Conservation (phyloP, 495 filamentous ascomycete species). For the Daldinia caldariorum region DNA sequence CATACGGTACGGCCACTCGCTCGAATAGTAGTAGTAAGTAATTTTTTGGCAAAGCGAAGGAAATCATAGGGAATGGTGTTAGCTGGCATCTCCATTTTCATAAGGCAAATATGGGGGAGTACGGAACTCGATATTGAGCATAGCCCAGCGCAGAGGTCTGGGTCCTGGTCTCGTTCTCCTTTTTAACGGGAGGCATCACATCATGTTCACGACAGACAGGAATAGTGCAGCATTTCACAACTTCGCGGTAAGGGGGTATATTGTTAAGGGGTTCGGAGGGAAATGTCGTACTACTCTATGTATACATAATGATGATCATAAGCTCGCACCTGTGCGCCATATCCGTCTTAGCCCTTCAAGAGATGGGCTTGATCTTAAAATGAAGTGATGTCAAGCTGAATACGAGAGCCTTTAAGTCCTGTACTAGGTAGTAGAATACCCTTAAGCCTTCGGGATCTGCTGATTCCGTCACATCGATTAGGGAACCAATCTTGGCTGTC, state of each 20-base stretch:
- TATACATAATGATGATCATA: slow-evolving; percentile 44
- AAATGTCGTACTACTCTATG: slow-evolving; percentile 35
- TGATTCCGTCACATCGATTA: slow-evolving; percentile 96
- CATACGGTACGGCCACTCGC: neutral
- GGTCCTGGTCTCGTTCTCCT: slow-evolving; percentile 6
- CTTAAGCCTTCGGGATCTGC: slow-evolving; percentile 94
- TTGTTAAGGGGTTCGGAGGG: slow-evolving; percentile 29
- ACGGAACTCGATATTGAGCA: neutral
- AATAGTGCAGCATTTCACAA: slow-evolving; percentile 39
- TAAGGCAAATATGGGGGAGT: slow-evolving; percentile 6
- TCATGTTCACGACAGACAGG: slow-evolving; percentile 27
- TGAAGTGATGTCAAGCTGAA: slow-evolving; percentile 97
- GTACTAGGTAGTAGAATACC: slow-evolving; percentile 99
- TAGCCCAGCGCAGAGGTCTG: slow-evolving; percentile 2
- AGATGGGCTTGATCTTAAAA: slow-evolving; percentile 98
- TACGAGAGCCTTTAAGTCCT: slow-evolving; percentile 95
- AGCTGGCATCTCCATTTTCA: slow-evolving; percentile 7
- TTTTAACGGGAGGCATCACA: slow-evolving; percentile 13
- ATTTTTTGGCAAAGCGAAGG: neutral
- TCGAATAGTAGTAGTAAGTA: slow-evolving; percentile 25
- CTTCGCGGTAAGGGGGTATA: slow-evolving; percentile 44
- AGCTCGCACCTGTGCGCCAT: slow-evolving; percentile 9
- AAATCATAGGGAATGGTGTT: slow-evolving; percentile 5
- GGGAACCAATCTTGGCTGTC: slow-evolving; percentile 98
- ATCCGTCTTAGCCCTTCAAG: slow-evolving; percentile 23